Conservation (phyloP, 176 grass and related monocot species). For the Elaeis guineensis region DNA sequence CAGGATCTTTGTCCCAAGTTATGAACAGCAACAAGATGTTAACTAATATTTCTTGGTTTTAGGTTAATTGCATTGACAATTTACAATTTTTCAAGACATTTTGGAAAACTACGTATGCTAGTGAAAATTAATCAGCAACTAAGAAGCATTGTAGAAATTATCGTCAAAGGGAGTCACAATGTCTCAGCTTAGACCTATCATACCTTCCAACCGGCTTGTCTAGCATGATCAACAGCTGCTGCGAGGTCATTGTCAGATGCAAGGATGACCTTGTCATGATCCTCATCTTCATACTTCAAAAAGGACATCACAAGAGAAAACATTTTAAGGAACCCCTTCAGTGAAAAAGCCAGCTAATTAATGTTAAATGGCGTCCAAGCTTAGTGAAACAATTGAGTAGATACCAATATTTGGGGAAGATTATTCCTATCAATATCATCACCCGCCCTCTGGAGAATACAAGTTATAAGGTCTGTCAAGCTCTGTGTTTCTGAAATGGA, state of each 20-base stretch:
- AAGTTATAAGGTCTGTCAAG: constrained; percentile 76
- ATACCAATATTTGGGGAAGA: constrained; percentile 94
- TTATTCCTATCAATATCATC: constrained; percentile 77
- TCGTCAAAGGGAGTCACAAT: neutral
- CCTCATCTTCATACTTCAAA: constrained; percentile 79
- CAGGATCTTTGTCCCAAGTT: too few relatives aligned
- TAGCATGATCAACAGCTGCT: constrained; percentile 81
- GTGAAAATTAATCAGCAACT: too few relatives aligned
- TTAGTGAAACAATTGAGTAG: constrained; percentile 1
- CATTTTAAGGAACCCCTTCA: too few relatives aligned
- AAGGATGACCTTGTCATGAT: constrained; percentile 90
- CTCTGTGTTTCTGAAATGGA: constrained; percentile 55
- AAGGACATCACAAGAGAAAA: constrained; percentile 1
- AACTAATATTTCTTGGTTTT: too few relatives aligned
- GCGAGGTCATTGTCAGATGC: constrained; percentile 69
- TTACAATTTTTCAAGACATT: too few relatives aligned
- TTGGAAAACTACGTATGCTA: too few relatives aligned
- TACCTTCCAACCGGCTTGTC: constrained; percentile 96
- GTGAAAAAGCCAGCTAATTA: too few relatives aligned
- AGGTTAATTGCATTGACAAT: too few relatives aligned
- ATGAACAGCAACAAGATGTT: too few relatives aligned
- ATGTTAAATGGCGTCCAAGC: too few relatives aligned
- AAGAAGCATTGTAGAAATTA: too few relatives aligned
- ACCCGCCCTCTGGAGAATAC: constrained; percentile 71
- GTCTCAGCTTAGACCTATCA: neutral